Evolutionary conservation across 139 green algal genomes (phyloP), one percentile per base, ranked within the genome.

Genomic region (Volvox reticuliferus): DNA sequence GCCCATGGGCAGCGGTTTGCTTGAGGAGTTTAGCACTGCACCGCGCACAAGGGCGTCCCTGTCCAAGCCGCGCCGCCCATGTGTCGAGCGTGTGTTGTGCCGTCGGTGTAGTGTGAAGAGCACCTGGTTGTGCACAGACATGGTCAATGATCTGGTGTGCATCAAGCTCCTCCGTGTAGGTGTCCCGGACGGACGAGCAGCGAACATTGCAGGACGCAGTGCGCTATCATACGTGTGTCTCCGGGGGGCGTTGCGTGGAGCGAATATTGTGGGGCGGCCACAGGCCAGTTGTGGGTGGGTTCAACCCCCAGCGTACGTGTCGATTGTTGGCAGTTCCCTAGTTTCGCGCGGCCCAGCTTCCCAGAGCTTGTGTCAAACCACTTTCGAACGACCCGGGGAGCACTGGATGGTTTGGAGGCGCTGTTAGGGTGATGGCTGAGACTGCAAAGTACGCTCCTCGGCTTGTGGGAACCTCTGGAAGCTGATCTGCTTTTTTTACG

Each of bases 151-250:
- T 61, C 18, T 5, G 22, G 20, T 55, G 22, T 84, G 76, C 76
- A 20, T 19, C 32, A 61, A 33, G 32, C 44, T 55, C 44, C 44
- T 55, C 44, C 44, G 44, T 55, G 44, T 55, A 55, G 44, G 44
- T 55, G 44, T 55, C 9, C 44, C 44, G 44, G 44, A 55, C 44
- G 44, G 44, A 55, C 21, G 79, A 85, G 79, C 79, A 86, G 79
- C 79, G 35, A 36, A 86, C 79, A 67, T 63, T 84, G 19, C 78
- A 67, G 78, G 78, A 84, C 36, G 33, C 76, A 82, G 37, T 85
- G 79, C 33, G 37, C 20, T 68, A 35, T 68, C 36, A 28, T 85
- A 26, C 79, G 79, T 85, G 44, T 55, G 44, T 55, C 44, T 55
- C 44, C 44, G 78, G 18, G 33, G 30, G 76, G 76, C 76, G 76